Evolutionary conservation across 108 stramenopile genomes (phyloP), one percentile per base, ranked within the genome.

Genomic region (Thalassiosira profunda): DNA sequence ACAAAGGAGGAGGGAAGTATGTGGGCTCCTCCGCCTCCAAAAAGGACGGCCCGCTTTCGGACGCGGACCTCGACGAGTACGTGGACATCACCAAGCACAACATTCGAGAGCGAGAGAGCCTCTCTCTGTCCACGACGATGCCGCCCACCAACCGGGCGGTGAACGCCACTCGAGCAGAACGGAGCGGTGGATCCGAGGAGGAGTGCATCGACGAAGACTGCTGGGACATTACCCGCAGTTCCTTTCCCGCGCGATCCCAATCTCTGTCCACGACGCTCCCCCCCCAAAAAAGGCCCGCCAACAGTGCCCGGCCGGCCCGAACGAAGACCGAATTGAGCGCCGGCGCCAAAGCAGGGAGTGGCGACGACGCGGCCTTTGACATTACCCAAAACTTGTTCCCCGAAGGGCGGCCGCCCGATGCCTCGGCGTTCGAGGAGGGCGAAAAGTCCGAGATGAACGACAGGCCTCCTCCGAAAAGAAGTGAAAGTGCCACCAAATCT

Each of bases 401-500:
- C 2, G 65, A 67, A 8, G 52, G 49, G 2, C 14, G 52, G n/a
- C n/a, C n/a, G n/a, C n/a, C n/a, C n/a, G n/a, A n/a, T n/a, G n/a
- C n/a, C n/a, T 63, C 62, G 3, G 18, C 63, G 11, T 64, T 64
- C n/a, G 6, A 3, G 6, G 53, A 67, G 9, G 12, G 18, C 2
- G 65, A 67, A 55, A 36, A 53, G 38, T 67, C 65, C 15, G 65
- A 67, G 40, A 67, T 67, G 65, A 67, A 67, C 26, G 65, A 38
- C 9, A 52, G 51, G 33, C 30, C 51, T 31, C 33, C 51, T 1
- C 33, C 51, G n/a, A n/a, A n/a, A n/a, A n/a, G n/a, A n/a, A n/a
- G n/a, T n/a, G n/a, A n/a, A n/a, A n/a, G n/a, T n/a, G n/a, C n/a
- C n/a, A n/a, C n/a, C n/a, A n/a, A n/a, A n/a, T n/a, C n/a, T n/a